Evolutionary conservation across 441 rosid genomes (phyloP).

Genomic region (Euphorbia schlechtendalii): DNA sequence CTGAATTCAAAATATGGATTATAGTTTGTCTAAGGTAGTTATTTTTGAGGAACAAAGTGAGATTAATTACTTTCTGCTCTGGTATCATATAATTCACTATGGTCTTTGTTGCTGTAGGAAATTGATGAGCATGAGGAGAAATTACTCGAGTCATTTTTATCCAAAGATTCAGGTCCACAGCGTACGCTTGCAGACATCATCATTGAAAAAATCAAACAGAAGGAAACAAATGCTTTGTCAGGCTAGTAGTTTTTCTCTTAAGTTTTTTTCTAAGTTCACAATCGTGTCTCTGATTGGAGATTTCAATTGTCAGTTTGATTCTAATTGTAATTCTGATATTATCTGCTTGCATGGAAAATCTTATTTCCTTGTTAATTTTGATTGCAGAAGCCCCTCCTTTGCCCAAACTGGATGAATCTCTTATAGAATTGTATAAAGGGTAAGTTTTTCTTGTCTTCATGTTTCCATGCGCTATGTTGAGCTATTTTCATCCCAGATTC

Average conservation of each 20-base stretch:
- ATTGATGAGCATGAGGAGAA: slow-evolving; percentile 75
- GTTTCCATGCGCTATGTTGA: background rate
- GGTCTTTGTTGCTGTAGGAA: slow-evolving; percentile 24
- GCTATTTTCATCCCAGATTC: background rate
- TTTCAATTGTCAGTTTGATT: background rate
- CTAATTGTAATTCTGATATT: slow-evolving; percentile 2
- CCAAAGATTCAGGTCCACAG: slow-evolving; percentile 56
- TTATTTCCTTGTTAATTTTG: background rate
- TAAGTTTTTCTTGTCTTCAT: slow-evolving; percentile 20
- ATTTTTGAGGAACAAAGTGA: too few species aligned
- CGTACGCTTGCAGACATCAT: slow-evolving; percentile 77
- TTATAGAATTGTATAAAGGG: slow-evolving; percentile 70
- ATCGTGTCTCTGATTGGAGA: background rate
- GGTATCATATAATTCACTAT: background rate
- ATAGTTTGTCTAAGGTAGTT: too few species aligned
- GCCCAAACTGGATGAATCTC: slow-evolving; percentile 58
- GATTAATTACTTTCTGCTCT: too few species aligned
- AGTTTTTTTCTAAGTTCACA: background rate
- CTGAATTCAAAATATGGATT: background rate
- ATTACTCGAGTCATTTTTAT: slow-evolving; percentile 68
- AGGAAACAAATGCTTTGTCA: slow-evolving; percentile 45
- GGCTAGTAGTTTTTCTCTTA: slow-evolving; percentile 30
- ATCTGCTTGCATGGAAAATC: slow-evolving; percentile 5
- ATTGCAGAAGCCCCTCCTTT: slow-evolving; percentile 55
- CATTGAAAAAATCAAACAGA: slow-evolving; percentile 53